phyloP scores from a whole-genome alignment of 75 land plant genomes.

The Sequoia sempervirens region DNA sequence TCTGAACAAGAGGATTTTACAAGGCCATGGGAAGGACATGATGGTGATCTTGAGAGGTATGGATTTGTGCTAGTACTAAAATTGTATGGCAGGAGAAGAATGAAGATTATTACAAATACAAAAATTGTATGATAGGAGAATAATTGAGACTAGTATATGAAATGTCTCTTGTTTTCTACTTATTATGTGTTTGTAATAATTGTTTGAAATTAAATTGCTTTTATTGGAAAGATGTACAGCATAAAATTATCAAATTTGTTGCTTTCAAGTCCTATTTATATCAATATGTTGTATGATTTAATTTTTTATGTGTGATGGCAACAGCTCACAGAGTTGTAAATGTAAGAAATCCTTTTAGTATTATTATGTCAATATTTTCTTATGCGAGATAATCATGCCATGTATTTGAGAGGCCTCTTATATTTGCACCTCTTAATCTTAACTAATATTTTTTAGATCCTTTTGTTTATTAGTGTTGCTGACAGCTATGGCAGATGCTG shows the following conservation, averaged over 20 bases:
- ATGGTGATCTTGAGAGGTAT: conserved; percentile 85
- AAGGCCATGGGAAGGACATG: conserved; percentile 81
- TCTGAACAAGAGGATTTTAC: conserved; percentile 78
- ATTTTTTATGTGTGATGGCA: background rate
- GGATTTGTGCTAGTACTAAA: background rate
- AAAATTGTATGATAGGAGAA: background rate
- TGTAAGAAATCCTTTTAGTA: background rate
- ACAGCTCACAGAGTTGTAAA: background rate
- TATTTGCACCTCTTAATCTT: background rate
- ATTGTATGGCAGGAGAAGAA: background rate
- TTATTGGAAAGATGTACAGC: background rate
- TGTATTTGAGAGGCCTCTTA: background rate
- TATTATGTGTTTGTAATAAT: background rate
- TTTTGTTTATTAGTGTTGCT: background rate
- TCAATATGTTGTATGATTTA: background rate
- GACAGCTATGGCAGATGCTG: background rate
- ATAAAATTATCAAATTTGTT: background rate
- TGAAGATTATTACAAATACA: background rate
- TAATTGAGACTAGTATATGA: background rate
- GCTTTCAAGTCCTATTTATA: background rate
- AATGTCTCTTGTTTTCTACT: background rate
- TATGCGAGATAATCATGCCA: background rate
- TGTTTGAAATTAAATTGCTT: background rate
- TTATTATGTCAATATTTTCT: background rate
- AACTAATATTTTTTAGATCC: background rate